A percentile compares a stretch with the other conserved stretches of the same genome.
phyloP scores from a whole-genome alignment of 139 green algal species.

The Tetradesmus obliquus region DNA sequence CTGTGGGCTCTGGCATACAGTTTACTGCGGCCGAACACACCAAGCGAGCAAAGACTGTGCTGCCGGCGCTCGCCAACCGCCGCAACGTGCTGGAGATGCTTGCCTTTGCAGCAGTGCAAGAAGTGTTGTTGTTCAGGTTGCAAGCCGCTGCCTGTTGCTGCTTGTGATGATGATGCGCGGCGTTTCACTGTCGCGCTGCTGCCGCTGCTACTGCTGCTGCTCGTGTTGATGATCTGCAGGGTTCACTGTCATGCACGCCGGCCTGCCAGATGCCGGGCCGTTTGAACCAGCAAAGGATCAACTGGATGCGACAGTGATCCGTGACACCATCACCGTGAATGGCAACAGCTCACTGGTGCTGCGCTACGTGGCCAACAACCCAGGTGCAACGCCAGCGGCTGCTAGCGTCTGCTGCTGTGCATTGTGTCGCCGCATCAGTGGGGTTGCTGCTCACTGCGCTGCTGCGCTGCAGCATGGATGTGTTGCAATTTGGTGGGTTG shows the following conservation, averaged over 20 bases:
- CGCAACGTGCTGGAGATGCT: no score
- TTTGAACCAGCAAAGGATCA: not conserved
- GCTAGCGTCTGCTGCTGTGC: no score
- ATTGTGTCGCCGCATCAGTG: no score
- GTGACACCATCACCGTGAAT: not conserved
- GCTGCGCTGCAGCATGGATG: no score
- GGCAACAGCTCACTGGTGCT: not conserved
- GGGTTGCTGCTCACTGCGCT: no score
- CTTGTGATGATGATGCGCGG: no score
- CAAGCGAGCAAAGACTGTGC: no score
- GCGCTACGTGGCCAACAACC: constrained; percentile 8
- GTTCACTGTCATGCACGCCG: not conserved
- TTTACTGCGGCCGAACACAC: not conserved
- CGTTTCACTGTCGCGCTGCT: not conserved
- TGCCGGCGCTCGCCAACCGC: no score
- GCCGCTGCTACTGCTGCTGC: not conserved
- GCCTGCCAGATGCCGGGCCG: not conserved
- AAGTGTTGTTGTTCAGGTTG: not conserved
- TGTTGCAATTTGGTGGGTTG: no score
- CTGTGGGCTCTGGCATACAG: not conserved
- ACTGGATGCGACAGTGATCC: not conserved
- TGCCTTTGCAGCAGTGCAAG: not conserved
- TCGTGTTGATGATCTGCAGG: not conserved
- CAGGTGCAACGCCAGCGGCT: not conserved
- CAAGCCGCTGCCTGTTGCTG: no score